Conservation (phyloP, 2,329 filamentous ascomycete genomes). For the Sordariomycetes sp. region DNA sequence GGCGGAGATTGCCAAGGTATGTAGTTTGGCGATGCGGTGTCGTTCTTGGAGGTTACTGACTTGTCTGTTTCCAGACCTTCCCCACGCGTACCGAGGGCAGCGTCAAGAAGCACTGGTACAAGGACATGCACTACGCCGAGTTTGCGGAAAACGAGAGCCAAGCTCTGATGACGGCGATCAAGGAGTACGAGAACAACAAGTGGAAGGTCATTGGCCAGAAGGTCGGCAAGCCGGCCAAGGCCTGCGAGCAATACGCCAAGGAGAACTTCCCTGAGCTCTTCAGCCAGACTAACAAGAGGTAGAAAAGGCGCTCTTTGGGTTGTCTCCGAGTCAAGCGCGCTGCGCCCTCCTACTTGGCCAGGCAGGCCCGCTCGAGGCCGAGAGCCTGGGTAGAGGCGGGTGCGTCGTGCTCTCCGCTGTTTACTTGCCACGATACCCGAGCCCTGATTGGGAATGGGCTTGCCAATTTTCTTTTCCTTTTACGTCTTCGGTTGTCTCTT, state of each 20-base stretch:
- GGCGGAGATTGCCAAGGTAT: constrained; percentile 98
- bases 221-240: constrained; percentile 94
- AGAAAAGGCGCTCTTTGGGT: neutral
- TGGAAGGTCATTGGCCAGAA: constrained; percentile 97
- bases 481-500: neutral
- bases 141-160: constrained; percentile 92
- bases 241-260: constrained; percentile 74
- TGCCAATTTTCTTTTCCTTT: neutral
- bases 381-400: neutral
- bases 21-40: constrained; percentile 15
- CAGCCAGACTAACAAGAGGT: constrained; percentile 5
- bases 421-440: constrained; percentile 1
- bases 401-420: neutral
- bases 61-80: constrained; percentile 53
- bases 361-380: neutral
- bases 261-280: constrained; percentile 61
- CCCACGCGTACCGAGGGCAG: constrained; percentile 89
- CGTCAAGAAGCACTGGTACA: constrained; percentile 99
- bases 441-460: neutral
- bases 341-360: neutral
- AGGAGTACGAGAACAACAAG: constrained; percentile 97
- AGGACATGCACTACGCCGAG: constrained; percentile 99
- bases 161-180: constrained; percentile 82
- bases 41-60: neutral
- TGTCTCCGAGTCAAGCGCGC: neutral